These are phyloP conservation scores for Phytophthora macrochlamydospora DNA, from an alignment of 352 stramenopile genomes.

Conservation along the genomic window DNA sequence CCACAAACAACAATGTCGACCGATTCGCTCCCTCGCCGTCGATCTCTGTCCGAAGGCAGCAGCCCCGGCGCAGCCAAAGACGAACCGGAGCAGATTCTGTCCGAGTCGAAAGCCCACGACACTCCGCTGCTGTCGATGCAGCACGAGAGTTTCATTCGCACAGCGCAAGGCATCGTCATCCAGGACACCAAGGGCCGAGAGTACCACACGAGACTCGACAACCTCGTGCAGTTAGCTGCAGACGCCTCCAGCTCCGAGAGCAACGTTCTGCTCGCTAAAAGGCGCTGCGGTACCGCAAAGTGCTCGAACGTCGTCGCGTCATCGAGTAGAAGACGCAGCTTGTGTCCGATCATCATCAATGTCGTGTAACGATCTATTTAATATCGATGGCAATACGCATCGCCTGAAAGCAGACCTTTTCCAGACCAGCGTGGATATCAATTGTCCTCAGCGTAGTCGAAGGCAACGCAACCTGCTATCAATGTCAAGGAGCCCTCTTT, in stretches of 20 bases:
- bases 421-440: no score
- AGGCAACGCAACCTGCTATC: no score
- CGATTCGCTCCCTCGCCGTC: not conserved
- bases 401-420: no score
- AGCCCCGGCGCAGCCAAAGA: slow-evolving; percentile 13
- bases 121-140: not conserved
- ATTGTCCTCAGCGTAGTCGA: no score
- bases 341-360: no score
- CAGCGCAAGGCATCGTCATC: slow-evolving; percentile 3
- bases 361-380: no score
- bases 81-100: slow-evolving; percentile 1
- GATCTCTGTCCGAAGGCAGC: slow-evolving; percentile 23
- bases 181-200: slow-evolving; percentile 4
- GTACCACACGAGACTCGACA: slow-evolving; percentile 21
- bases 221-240: slow-evolving; percentile 19
- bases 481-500: no score
- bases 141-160: slow-evolving; percentile 21
- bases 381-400: no score
- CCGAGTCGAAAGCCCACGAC: slow-evolving; percentile 1
- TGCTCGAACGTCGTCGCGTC: slow-evolving; percentile 1
- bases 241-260: slow-evolving; percentile 19
- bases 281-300: slow-evolving; percentile 29
- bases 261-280: slow-evolving; percentile 35
- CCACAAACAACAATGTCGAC: not conserved
- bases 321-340: not conserved